phyloP scores from a whole-genome alignment of 495 filamentous ascomycete genomes.

The Podospora didyma region DNA sequence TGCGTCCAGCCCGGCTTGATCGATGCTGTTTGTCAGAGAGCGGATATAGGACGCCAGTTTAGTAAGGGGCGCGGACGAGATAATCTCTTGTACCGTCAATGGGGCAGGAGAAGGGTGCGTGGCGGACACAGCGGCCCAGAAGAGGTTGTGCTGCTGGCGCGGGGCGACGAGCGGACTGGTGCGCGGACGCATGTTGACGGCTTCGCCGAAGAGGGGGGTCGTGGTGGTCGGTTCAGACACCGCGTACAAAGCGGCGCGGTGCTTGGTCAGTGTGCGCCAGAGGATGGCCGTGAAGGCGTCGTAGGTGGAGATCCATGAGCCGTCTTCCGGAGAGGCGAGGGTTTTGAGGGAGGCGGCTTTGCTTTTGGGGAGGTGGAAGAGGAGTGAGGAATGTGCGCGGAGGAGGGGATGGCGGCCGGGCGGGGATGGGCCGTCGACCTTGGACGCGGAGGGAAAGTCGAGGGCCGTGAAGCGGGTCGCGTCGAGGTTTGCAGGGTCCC shows the following conservation, averaged over 20 bases:
- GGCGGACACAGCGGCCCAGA: slow-evolving; percentile 22
- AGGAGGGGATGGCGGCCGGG: slow-evolving; percentile 27
- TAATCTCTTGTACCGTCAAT: slow-evolving; percentile 27
- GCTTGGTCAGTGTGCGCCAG: slow-evolving; percentile 29
- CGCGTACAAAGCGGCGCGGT: slow-evolving; percentile 31
- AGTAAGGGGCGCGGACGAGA: slow-evolving; percentile 29
- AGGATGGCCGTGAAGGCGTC: slow-evolving; percentile 38
- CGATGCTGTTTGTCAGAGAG: slow-evolving; percentile 31
- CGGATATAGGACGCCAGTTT: slow-evolving; percentile 33
- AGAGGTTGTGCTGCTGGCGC: slow-evolving; percentile 33
- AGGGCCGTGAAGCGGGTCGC: neutral
- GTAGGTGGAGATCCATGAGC: slow-evolving; percentile 42
- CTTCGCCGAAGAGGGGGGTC: slow-evolving; percentile 31
- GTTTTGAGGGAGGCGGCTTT: slow-evolving; percentile 37
- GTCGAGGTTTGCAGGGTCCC: slow-evolving; percentile 26
- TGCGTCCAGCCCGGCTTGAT: slow-evolving; percentile 24
- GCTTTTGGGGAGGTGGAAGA: slow-evolving; percentile 43
- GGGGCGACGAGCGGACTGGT: slow-evolving; percentile 26
- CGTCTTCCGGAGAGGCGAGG: neutral
- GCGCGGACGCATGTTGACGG: slow-evolving; percentile 38
- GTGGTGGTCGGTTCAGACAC: slow-evolving; percentile 21
- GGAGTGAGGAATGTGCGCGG: slow-evolving; percentile 17
- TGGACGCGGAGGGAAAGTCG: neutral
- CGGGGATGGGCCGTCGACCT: neutral
- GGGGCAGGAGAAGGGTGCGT: slow-evolving; percentile 12